Evolutionary conservation across 352 stramenopile species (phyloP), one percentile per base, ranked within the genome.

Genomic region (Phytophthora chlamydospora): DNA sequence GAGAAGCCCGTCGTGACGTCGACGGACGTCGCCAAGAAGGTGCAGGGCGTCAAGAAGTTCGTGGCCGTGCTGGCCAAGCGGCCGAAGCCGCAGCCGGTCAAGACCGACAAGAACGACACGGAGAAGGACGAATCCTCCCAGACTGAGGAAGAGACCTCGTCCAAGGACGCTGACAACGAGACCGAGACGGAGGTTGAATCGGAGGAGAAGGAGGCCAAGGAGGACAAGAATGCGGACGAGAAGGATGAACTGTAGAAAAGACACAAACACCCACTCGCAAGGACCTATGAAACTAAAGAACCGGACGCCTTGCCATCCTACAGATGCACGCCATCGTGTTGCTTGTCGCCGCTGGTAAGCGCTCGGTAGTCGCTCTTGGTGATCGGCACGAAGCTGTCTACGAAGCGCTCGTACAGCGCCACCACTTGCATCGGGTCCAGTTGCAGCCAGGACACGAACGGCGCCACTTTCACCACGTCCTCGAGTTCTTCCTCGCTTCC

Each of bases 1-100:
- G 84, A 90, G 39, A 71, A 84, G 44, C 93, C 93, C 3, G 79
- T 89, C 7, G 91, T 98, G 58, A 90, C 78, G 5, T 97, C 86
- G 35, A 67, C 80, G 5, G 90, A 98, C 35, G 82, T 98, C 14
- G 68, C 81, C 17, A 81, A 88, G 53, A 85, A 97, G 66, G 82
- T 93, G 0, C 92, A 97, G 68, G 58, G 79, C 45, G 74, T 97
- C 31, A 95, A 96, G 64, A 82, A 83, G 34, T 73, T 97, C 39
- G 79, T 98, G 35, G 70, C 58, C 27, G 80, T 78, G 32, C 66
- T 98, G 35, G 83, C 80, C 34, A 97, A 96, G 73, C 81, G 82
- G 60, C 78, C 81, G 2, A 91, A 90, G 75, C 83, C 80, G 27
- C 73, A 63, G 33, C 73, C 78, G 41, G 66, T 72, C 14, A 76